phyloP scores from a whole-genome alignment of 2,329 filamentous ascomycete genomes.

The Nothomitra cinnamomea region DNA sequence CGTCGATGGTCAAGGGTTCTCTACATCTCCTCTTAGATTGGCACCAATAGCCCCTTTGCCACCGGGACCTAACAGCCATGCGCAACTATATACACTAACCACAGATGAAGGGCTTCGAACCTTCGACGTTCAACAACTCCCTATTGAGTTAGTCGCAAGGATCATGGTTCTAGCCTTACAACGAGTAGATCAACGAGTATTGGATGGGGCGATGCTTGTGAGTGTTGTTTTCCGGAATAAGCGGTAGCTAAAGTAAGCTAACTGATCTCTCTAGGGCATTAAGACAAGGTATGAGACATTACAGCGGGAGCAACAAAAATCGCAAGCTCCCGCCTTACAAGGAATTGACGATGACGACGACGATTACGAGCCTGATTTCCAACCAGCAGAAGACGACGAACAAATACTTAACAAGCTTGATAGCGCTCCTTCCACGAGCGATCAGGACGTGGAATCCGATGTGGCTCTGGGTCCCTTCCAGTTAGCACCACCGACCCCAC shows the following conservation, averaged over 20 bases:
- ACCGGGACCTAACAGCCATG: conserved; percentile 59
- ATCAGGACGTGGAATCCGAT: conserved; percentile 28
- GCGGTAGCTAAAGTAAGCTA: not conserved
- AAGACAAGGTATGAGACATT: conserved; percentile 25
- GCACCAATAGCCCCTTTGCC: conserved; percentile 51
- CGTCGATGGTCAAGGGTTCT: conserved; percentile 24
- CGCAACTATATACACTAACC: conserved; percentile 76
- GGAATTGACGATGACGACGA: conserved; percentile 11
- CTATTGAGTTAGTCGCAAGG: conserved; percentile 55
- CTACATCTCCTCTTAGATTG: conserved; percentile 23
- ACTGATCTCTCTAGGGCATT: conserved; percentile 26
- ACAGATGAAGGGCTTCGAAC: conserved; percentile 53
- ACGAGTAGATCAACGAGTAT: conserved; percentile 47
- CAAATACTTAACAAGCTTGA: conserved; percentile 66
- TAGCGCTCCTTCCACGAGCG: conserved; percentile 41
- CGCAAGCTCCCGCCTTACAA: not conserved
- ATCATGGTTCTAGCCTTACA: conserved; percentile 68
- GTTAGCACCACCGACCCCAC: conserved; percentile 56
- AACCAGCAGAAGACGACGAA: conserved; percentile 57
- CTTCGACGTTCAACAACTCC: conserved; percentile 72
- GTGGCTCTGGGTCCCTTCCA: conserved; percentile 58
- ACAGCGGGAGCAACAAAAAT: conserved; percentile 6
- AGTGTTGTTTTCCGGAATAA: conserved; percentile 22
- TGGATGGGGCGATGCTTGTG: conserved; percentile 56
- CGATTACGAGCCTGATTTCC: conserved; percentile 70